Percentiles rank a stretch among this genome's conserved stretches.
Evolutionary conservation across 345 rosid genomes (phyloP).

Genomic region (Angophora floribunda): DNA sequence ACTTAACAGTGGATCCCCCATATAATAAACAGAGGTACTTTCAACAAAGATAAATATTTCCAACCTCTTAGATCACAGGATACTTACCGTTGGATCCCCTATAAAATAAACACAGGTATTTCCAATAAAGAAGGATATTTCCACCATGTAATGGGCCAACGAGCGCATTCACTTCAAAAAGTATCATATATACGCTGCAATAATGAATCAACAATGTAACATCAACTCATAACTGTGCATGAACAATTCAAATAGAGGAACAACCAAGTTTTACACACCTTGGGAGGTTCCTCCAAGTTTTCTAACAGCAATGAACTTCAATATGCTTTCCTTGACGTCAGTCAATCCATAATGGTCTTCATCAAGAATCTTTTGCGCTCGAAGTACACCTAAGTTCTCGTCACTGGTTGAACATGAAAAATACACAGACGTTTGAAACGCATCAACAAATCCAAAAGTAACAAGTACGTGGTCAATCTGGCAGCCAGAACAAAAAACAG

Average conservation of each 20-base stretch:
- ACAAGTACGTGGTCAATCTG: background rate
- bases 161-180: background rate
- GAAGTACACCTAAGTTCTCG: conserved; percentile 88
- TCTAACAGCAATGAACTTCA: conserved; percentile 98
- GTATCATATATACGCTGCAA: background rate
- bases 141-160: background rate
- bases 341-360: conserved; percentile 98
- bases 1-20: background rate
- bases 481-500: background rate
- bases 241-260: background rate
- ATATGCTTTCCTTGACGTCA: conserved; percentile 96
- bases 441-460: background rate
- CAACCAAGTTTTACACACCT: conserved; percentile 33
- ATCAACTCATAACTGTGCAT: background rate
- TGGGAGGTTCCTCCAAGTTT: conserved; percentile 95
- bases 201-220: background rate
- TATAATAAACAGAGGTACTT: background rate
- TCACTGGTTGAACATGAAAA: conserved; percentile 33
- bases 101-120: background rate
- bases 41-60: background rate
- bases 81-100: background rate
- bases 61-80: background rate
- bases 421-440: background rate
- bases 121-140: background rate
- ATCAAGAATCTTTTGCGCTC: conserved; percentile 85